Percentiles rank a stretch among this genome's conserved stretches.
Conservation (phyloP, 306 rosid species). For the Luffa acutangula region DNA sequence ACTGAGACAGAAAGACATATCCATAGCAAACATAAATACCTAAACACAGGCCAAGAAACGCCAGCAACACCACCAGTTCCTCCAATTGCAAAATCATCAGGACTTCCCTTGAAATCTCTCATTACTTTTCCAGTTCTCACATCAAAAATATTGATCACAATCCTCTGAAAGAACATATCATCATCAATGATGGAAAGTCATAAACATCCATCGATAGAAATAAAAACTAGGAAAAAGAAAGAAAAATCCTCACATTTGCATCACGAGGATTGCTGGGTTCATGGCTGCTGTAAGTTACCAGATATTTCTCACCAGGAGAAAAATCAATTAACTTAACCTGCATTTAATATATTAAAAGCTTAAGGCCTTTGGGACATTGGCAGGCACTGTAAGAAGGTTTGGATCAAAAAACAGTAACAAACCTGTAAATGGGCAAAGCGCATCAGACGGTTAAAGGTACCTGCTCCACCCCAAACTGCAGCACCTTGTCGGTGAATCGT, state of each 20-base stretch:
- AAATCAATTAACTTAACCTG: slow-evolving; percentile 87
- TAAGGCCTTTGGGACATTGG: neutral
- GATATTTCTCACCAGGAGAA: slow-evolving; percentile 78
- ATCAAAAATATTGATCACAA: slow-evolving; percentile 77
- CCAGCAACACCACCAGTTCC: slow-evolving; percentile 72
- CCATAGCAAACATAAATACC: slow-evolving; percentile 22
- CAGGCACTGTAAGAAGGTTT: neutral
- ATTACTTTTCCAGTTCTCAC: slow-evolving; percentile 83
- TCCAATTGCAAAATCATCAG: slow-evolving; percentile 75
- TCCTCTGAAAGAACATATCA: slow-evolving; percentile 37
- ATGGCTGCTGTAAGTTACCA: slow-evolving; percentile 82
- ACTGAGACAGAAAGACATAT: neutral
- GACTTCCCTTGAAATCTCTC: slow-evolving; percentile 86
- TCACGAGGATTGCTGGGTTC: slow-evolving; percentile 91
- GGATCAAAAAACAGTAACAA: neutral
- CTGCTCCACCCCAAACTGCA: slow-evolving; percentile 65
- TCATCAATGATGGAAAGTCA: slow-evolving; percentile 15
- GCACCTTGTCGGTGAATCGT: slow-evolving; percentile 88
- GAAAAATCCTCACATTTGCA: slow-evolving; percentile 61
- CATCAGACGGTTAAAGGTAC: slow-evolving; percentile 62
- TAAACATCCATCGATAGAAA: neutral
- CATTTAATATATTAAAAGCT: neutral
- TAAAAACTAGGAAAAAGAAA: neutral
- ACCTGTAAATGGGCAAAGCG: slow-evolving; percentile 91
- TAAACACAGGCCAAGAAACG: slow-evolving; percentile 89